These are phyloP conservation scores for Neurospora sp. DNA, from an alignment of 495 filamentous ascomycete species.

Conservation along the genomic window DNA sequence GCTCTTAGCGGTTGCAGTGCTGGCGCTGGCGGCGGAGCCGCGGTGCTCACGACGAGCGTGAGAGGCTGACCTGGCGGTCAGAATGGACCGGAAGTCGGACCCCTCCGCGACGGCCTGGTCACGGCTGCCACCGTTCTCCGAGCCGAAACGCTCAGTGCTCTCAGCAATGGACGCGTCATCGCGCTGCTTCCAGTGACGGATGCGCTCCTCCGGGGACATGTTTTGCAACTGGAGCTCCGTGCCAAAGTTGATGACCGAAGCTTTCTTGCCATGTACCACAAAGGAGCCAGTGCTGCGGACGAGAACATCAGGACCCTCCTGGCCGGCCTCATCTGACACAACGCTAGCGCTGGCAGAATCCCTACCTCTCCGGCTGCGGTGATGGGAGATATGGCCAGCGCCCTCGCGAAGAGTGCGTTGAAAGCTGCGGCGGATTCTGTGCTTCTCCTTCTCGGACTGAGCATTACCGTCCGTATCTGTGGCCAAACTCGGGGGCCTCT, in stretches of 20 bases:
- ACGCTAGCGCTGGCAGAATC: constrained; percentile 56
- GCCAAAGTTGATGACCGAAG: constrained; percentile 88
- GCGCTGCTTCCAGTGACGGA: constrained; percentile 37
- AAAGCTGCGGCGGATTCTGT: constrained; percentile 75
- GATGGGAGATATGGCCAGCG: constrained; percentile 52
- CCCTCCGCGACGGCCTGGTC: constrained; percentile 1
- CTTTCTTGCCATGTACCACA: constrained; percentile 95
- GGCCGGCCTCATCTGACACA: constrained; percentile 49
- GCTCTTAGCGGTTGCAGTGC: constrained; percentile 45
- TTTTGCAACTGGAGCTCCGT: constrained; percentile 82
- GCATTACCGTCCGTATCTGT: constrained; percentile 21
- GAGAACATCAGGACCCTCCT: constrained; percentile 53
- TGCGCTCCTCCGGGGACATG: constrained; percentile 67
- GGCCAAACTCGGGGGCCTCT: constrained; percentile 7
- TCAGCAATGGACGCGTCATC: constrained; percentile 16
- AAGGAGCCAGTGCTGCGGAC: constrained; percentile 75
- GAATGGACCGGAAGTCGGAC: constrained; percentile 22
- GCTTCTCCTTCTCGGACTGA: constrained; percentile 32
- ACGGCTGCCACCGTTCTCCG: constrained; percentile 8
- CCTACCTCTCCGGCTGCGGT: constrained; percentile 64
- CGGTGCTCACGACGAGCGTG: constrained; percentile 30
- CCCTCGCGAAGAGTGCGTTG: constrained; percentile 85
- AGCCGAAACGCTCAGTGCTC: neutral
- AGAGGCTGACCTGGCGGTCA: constrained; percentile 16
- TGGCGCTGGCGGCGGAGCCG: constrained; percentile 43